Evolutionary conservation across 805 yeast genomes (phyloP).

Genomic region (Wickerhamiella domercqiae): DNA sequence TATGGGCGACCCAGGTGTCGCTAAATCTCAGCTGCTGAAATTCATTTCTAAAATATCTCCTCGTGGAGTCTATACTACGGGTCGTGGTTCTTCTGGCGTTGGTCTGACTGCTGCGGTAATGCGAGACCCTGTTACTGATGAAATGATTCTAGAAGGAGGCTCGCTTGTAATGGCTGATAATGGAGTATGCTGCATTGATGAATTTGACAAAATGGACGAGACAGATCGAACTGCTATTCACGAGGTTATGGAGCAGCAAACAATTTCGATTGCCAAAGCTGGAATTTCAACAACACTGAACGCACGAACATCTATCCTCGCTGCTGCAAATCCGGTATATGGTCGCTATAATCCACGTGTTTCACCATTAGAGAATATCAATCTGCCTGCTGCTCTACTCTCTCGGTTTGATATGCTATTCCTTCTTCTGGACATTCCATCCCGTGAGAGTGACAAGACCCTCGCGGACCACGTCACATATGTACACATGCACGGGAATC

Average conservation of each 20-base stretch:
- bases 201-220: slow-evolving; percentile 98
- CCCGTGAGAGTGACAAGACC: slow-evolving; percentile 62
- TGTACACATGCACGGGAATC: slow-evolving; percentile 85
- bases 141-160: slow-evolving; percentile 96
- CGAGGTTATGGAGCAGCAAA: slow-evolving; percentile 99
- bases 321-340: slow-evolving; percentile 96
- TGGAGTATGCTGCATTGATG: slow-evolving; percentile 97
- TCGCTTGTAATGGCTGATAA: slow-evolving; percentile 93
- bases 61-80: slow-evolving; percentile 92
- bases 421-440: slow-evolving; percentile 72
- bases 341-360: slow-evolving; percentile 85
- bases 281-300: slow-evolving; percentile 93
- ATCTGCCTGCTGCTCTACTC: slow-evolving; percentile 87
- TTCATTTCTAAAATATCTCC: slow-evolving; percentile 88
- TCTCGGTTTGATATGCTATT: slow-evolving; percentile 89
- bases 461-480: slow-evolving; percentile 88
- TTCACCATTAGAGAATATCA: slow-evolving; percentile 89
- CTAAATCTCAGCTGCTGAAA: slow-evolving; percentile 89
- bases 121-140: slow-evolving; percentile 98
- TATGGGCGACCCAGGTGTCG: slow-evolving; percentile 99
- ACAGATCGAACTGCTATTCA: slow-evolving; percentile 93
- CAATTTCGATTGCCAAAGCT: slow-evolving; percentile 92
- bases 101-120: slow-evolving; percentile 98
- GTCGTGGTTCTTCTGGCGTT: slow-evolving; percentile 97
- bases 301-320: slow-evolving; percentile 87